A percentile compares a stretch with the other conserved stretches of the same genome.
phyloP scores from a whole-genome alignment of 2,329 filamentous ascomycete species.

The Periconia sp. region DNA sequence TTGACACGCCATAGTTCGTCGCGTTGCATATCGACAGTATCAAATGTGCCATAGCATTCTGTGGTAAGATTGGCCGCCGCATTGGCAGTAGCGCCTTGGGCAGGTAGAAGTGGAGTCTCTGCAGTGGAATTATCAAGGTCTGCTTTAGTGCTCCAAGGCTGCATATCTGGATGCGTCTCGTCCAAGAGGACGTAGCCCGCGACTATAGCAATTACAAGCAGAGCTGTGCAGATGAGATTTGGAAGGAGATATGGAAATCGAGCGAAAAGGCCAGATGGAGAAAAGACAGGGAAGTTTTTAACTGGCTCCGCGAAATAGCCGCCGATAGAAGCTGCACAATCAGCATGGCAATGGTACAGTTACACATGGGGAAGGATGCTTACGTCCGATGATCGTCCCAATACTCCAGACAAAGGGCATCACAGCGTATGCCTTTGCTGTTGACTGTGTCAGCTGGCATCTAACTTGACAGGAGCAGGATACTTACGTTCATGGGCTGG shows the following conservation, averaged over 20 bases:
- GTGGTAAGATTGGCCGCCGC: conserved; percentile 71
- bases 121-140: conserved; percentile 51
- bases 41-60: conserved; percentile 80
- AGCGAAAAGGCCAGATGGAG: conserved; percentile 68
- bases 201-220: conserved; percentile 78
- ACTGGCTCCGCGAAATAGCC: conserved; percentile 82
- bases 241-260: conserved; percentile 85
- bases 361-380: conserved; percentile 9
- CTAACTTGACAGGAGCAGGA: background rate
- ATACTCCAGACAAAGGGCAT: conserved; percentile 96
- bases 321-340: conserved; percentile 67
- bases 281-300: conserved; percentile 71
- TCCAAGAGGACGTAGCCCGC: conserved; percentile 79
- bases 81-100: conserved; percentile 72
- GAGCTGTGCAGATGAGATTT: conserved; percentile 77
- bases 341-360: conserved; percentile 12
- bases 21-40: conserved; percentile 56
- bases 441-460: conserved; percentile 5
- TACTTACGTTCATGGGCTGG: conserved; percentile 82
- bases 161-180: conserved; percentile 86
- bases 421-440: conserved; percentile 80
- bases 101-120: conserved; percentile 74
- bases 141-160: conserved; percentile 51
- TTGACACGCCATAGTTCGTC: conserved; percentile 56
- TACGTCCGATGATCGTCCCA: conserved; percentile 77